Conservation (phyloP, 2,329 filamentous ascomycete genomes). For the Fusarium cyanostomum region DNA sequence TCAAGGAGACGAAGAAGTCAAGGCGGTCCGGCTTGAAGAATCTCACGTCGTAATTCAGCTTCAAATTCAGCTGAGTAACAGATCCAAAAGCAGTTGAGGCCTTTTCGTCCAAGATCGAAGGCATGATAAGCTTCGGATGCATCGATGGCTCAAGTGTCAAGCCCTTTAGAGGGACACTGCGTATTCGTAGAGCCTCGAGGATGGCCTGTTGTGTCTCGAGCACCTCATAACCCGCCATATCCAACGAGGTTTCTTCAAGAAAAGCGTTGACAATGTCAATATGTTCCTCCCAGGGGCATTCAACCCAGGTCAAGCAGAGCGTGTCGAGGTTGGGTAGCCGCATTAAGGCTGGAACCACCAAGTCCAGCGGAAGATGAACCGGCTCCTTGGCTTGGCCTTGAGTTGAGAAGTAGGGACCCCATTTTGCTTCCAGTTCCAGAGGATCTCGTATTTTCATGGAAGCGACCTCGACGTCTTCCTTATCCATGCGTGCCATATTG, state of each 20-base stretch:
- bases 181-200: conserved; percentile 23
- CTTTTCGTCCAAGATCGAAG: conserved; percentile 2
- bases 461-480: conserved; percentile 9
- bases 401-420: conserved; percentile 15
- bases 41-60: conserved; percentile 9
- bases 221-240: conserved; percentile 19
- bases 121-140: conserved; percentile 13
- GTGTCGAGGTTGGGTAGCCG: conserved; percentile 34
- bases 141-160: conserved; percentile 34
- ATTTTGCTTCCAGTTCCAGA: not conserved
- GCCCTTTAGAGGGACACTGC: conserved; percentile 25
- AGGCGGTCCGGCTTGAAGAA: conserved; percentile 25
- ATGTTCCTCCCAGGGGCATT: conserved; percentile 32
- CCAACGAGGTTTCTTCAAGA: conserved; percentile 26
- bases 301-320: conserved; percentile 36
- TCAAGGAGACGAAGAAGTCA: conserved; percentile 31
- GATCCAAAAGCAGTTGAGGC: conserved; percentile 18
- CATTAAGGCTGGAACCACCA: conserved; percentile 24
- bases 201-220: conserved; percentile 33
- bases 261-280: conserved; percentile 17
- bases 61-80: conserved; percentile 20
- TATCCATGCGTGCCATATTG: conserved; percentile 48
- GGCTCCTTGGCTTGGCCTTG: conserved; percentile 4
- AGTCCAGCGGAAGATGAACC: conserved; percentile 14
- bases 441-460: not conserved